Base-by-base conservation (phyloP, 2,329 filamentous ascomycete species). In the Phyllosticta paracitricarpa region DNA sequence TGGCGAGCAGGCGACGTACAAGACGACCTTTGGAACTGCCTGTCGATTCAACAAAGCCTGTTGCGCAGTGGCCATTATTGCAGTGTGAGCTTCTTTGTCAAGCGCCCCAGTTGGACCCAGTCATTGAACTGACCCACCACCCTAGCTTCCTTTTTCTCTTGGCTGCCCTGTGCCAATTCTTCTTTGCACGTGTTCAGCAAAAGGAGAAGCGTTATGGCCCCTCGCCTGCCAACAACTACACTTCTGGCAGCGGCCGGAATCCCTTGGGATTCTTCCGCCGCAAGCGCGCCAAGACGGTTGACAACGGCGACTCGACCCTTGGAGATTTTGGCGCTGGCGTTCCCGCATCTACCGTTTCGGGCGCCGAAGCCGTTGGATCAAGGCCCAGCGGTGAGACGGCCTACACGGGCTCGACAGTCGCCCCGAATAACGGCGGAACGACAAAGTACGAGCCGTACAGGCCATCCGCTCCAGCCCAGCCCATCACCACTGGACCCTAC, bases 21-120 rank as follows among this genome's bases (percentile, higher is more conserved):
- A 74, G 25, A 74, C 77, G 3, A 77, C 71, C 28, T 75, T 82
- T 54, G 73, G 75, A n/a, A 83, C 83, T 63, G 85, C 87, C 0
- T 97, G 92, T 78, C 80, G 80, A 63, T 78, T 96, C 66, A 84
- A 96, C 75, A 89, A 86, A 57, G 91, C 87, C 54, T 83, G 80
- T 63, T 86, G 97, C 65, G 88, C 89, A 3, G 85, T 94, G 17
- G 78, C 91, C 30, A 88, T 97, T 63, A 83, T 91, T 61, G 88
- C 82, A 69, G 85, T 89, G 85, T 91, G 79, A 77, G 81, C 78
- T 33, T 48, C 40, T 48, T 48, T 48, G 40, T 48, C 14, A n/a
- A 48, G 40, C 40, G 40, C 40, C 40, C 4, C 24, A 28, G 30
- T 33, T 55, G 48, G 58, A 63, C 28, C 53, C 7, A 19, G 40